phyloP scores from a whole-genome alignment of 164 flowering plant genomes.

The Cinnamomum chago region DNA sequence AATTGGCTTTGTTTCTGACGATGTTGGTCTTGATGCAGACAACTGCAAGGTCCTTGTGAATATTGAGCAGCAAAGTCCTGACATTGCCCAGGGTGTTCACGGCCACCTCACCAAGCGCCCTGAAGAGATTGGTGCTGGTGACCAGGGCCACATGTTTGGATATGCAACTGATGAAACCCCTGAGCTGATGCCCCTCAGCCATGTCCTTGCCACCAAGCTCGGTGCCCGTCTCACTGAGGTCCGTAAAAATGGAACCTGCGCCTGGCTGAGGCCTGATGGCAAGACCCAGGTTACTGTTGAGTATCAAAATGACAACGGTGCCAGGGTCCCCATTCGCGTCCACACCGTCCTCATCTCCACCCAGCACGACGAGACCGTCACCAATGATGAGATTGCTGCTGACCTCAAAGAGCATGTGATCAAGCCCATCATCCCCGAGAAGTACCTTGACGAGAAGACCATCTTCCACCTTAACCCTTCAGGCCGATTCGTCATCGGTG shows the following conservation, averaged over 20 bases:
- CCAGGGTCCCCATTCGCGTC: constrained; percentile 75
- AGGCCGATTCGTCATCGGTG: constrained; percentile 77
- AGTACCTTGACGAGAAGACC: constrained; percentile 75
- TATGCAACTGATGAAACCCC: constrained; percentile 88
- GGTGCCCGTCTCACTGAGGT: constrained; percentile 75
- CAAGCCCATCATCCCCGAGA: constrained; percentile 66
- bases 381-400: constrained; percentile 74
- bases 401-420: constrained; percentile 77
- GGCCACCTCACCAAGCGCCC: constrained; percentile 85
- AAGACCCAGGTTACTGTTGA: constrained; percentile 83
- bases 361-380: constrained; percentile 78
- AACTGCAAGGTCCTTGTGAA: constrained; percentile 78
- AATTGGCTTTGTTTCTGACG: constrained; percentile 72
- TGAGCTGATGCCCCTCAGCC: constrained; percentile 72
- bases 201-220: constrained; percentile 76
- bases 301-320: constrained; percentile 66
- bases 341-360: constrained; percentile 82
- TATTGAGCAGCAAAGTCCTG: constrained; percentile 86
- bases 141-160: constrained; percentile 87
- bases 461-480: constrained; percentile 85
- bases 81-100: constrained; percentile 88
- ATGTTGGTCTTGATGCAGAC: constrained; percentile 84
- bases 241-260: constrained; percentile 66
- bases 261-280: constrained; percentile 77
- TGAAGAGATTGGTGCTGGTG: constrained; percentile 86